Evolutionary conservation across 2,329 filamentous ascomycete genomes (phyloP).

Genomic region (Nakataea oryzae): DNA sequence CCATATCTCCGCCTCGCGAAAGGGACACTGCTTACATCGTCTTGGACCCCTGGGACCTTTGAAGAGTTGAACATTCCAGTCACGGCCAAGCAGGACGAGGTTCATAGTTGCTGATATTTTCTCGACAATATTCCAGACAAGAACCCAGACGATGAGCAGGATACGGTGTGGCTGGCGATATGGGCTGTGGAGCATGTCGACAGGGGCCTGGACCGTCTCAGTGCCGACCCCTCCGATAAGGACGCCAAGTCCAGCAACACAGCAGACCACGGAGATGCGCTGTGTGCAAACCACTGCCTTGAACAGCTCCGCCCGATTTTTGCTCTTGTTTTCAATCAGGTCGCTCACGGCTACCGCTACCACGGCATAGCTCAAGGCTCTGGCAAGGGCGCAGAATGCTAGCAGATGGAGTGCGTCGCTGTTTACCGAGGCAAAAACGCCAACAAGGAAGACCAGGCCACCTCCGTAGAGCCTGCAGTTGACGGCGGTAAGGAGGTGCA

Average conservation of each 20-base stretch:
- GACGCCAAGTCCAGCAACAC: not conserved
- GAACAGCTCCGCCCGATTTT: not conserved
- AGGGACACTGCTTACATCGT: not conserved
- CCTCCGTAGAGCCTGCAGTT: not conserved
- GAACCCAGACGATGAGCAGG: not conserved
- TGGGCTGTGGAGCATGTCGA: not conserved
- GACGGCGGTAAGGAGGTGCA: not conserved
- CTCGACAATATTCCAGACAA: not conserved
- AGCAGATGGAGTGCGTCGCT: not conserved
- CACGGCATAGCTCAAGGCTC: not conserved
- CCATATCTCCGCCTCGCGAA: not conserved
- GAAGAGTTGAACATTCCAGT: not conserved
- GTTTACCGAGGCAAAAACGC: not conserved
- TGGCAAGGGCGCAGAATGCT: not conserved
- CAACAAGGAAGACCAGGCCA: not conserved
- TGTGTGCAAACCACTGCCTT: not conserved
- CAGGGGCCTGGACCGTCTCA: not conserved
- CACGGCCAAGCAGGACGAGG: not conserved
- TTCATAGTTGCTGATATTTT: not conserved
- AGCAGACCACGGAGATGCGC: not conserved
- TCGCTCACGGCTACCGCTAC: not conserved
- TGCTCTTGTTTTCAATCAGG: not conserved
- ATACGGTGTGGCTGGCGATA: no score
- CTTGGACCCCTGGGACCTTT: not conserved
- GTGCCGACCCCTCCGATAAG: not conserved